Percentiles rank a stretch among this genome's conserved stretches.
Evolutionary conservation across 2,329 filamentous ascomycete species (phyloP).

Genomic region (Ophiostoma ips): DNA sequence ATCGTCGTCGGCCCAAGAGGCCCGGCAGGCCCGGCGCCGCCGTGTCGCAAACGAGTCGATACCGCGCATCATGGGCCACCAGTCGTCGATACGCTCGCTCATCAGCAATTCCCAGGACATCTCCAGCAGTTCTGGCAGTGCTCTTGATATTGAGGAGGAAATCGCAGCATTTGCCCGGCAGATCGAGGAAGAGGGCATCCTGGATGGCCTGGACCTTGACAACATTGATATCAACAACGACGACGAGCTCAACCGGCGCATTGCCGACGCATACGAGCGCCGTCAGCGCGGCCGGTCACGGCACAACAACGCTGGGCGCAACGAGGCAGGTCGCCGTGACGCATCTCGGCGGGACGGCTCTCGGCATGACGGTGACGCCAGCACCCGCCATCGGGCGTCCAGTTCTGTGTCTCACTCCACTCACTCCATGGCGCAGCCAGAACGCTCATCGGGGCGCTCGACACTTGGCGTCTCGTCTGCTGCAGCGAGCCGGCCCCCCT

Average conservation of each 20-base stretch:
- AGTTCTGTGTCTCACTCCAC: constrained; percentile 6
- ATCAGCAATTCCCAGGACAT: constrained; percentile 42
- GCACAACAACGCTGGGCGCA: background rate
- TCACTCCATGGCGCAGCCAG: background rate
- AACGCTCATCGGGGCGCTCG: background rate
- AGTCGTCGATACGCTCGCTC: constrained; percentile 74
- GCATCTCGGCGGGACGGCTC: constrained; percentile 22
- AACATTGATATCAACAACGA: constrained; percentile 74
- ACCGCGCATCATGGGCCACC: constrained; percentile 46
- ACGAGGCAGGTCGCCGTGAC: constrained; percentile 26
- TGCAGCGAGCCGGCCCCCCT: constrained; percentile 10
- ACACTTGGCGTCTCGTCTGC: constrained; percentile 5
- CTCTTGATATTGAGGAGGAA: constrained; percentile 66
- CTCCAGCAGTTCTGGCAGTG: background rate
- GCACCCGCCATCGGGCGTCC: background rate
- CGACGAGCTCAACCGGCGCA: constrained; percentile 79
- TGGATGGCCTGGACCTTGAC: constrained; percentile 80
- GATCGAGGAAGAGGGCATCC: constrained; percentile 46
- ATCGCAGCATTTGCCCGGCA: constrained; percentile 83
- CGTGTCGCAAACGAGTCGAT: constrained; percentile 25
- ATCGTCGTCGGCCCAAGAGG: background rate
- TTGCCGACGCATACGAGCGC: constrained; percentile 75
- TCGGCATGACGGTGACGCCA: constrained; percentile 15
- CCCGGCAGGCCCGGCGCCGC: too few relatives aligned
- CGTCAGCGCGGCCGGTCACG: constrained; percentile 51